A percentile compares a stretch with the other conserved stretches of the same genome.
These are phyloP conservation scores for Colletotrichum sojae DNA, from an alignment of 2,329 filamentous ascomycete genomes.

Conservation along the genomic window DNA sequence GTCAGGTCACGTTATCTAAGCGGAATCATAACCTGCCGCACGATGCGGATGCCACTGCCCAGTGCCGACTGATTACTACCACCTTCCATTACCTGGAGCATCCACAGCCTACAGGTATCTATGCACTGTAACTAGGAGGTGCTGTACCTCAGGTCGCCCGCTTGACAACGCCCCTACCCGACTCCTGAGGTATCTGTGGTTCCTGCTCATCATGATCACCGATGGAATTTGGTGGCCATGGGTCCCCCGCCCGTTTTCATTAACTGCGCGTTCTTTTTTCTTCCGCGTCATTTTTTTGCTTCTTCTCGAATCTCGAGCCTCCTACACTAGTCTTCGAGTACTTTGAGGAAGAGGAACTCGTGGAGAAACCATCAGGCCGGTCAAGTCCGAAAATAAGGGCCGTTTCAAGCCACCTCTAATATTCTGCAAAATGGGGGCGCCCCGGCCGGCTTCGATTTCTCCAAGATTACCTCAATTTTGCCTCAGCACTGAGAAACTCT, in stretches of 20 bases:
- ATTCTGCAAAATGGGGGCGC: slow-evolving; percentile 19
- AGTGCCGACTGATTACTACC: no score
- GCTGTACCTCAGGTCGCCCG: not conserved
- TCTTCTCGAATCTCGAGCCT: slow-evolving; percentile 20
- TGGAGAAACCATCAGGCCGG: slow-evolving; percentile 38
- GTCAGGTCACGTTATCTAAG: slow-evolving; percentile 30
- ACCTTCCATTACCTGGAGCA: no score
- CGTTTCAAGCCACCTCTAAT: slow-evolving; percentile 37
- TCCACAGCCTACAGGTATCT: no score
- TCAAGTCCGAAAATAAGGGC: slow-evolving; percentile 38
- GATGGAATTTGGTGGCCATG: slow-evolving; percentile 26
- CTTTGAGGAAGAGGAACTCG: not conserved
- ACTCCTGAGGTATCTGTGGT: slow-evolving; percentile 6
- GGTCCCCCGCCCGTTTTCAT: slow-evolving; percentile 14
- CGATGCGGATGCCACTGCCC: no score
- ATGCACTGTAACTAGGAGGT: no score
- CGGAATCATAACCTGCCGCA: slow-evolving; percentile 2
- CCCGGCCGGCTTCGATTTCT: slow-evolving; percentile 26
- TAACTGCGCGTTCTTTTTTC: slow-evolving; percentile 3
- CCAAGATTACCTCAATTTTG: slow-evolving; percentile 36
- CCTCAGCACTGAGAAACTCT: not conserved
- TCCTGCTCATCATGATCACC: slow-evolving; percentile 25
- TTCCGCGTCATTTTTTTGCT: slow-evolving; percentile 7
- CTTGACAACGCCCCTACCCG: slow-evolving; percentile 4
- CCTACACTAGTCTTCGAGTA: not conserved